These are phyloP conservation scores for Nepenthes gracilis DNA, from an alignment of 148 eudicot genomes.

Conservation along the genomic window DNA sequence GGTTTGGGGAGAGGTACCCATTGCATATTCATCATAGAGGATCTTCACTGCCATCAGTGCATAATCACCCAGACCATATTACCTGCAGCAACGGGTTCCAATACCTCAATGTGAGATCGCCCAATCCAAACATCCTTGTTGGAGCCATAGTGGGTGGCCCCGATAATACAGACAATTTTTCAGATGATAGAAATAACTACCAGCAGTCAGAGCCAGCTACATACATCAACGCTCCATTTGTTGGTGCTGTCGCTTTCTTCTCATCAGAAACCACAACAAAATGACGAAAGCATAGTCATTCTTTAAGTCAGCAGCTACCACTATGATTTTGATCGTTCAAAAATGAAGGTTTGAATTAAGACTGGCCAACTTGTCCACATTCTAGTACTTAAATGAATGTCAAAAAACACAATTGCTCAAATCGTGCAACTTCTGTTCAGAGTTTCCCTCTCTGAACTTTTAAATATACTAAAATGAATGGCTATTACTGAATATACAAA, in stretches of 20 bases:
- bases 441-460: no score
- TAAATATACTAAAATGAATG: no score
- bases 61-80: constrained; percentile 37
- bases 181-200: constrained; percentile 63
- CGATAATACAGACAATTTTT: constrained; percentile 38
- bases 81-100: constrained; percentile 57
- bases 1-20: constrained; percentile 66
- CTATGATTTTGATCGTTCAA: neutral
- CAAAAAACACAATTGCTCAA: no score
- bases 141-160: constrained; percentile 90
- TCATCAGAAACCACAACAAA: constrained; percentile 22
- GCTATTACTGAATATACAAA: no score
- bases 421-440: no score
- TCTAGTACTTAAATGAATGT: no score
- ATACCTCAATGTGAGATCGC: constrained; percentile 47
- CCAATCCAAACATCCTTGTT: constrained; percentile 57
- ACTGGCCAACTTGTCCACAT: no score
- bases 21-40: constrained; percentile 69
- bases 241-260: constrained; percentile 72
- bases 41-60: constrained; percentile 59
- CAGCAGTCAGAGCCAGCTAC: constrained; percentile 83
- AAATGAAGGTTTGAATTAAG: no score
- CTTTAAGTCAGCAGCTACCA: neutral
- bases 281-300: neutral
- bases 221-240: constrained; percentile 77